Evolutionary conservation across 164 flowering plant species (phyloP), one percentile per base, ranked within the genome.

Genomic region (Sedum album): DNA sequence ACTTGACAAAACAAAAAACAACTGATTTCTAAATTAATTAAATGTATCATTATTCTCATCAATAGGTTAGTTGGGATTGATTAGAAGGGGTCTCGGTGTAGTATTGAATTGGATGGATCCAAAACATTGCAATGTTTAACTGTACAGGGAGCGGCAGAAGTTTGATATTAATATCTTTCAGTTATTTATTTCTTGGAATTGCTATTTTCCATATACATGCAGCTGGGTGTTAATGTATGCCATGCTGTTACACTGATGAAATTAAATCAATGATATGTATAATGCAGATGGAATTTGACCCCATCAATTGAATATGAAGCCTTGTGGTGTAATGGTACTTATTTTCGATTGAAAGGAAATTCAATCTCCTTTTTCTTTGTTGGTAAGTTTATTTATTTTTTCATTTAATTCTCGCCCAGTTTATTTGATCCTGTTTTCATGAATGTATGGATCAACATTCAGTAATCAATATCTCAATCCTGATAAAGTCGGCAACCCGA

Each of bases 11-110:
- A 35, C 3, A 35, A 35, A 35, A 35, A 35, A 35, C 38, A 3
- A 35, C 7, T 7, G 7, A 7, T 35, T 35, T 35, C 38, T 35
- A 35, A 35, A 35, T 7, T 35, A 78, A 69, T 82, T 89, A 14
- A 17, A 1, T 44, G 48, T 44, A 44, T 39, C 42, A 39, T 39
- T 14, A 39, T 14, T 11, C 17, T 44, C 48, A 44, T 15, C 18
- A 44, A 44, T 1, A 44, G 48, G 48, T 44, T 44, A 44, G 48
- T 44, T 44, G 48, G 48, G 48, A 44, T 44, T 44, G 3, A 15
- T 44, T 44, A 17, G 48, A 14, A 44, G 48, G 48, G 48, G 48
- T 44, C 48, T 7, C 2, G 3, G 18, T 15, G 48, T 1, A 44
- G 18, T 44, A 44, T 44, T 3, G 48, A 15, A 44, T 44, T 15